Conservation (phyloP, 2,329 filamentous ascomycete species). For the Massarina eburnea region DNA sequence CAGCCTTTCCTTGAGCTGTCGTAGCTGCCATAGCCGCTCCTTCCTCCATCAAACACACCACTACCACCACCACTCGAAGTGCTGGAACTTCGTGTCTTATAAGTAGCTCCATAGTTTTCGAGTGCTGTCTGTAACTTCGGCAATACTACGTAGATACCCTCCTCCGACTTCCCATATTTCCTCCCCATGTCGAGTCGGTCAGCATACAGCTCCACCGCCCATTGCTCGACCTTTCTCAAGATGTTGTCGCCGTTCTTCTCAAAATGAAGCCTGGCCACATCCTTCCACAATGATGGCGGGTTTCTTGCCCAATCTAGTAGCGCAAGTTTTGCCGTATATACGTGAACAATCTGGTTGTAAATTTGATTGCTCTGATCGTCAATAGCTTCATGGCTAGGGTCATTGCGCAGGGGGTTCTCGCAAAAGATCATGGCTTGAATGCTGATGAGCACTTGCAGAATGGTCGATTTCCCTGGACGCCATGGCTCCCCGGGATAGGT, state of each 20-base stretch:
- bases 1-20: not conserved
- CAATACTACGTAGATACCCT: not conserved
- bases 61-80: not conserved
- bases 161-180: too few species aligned
- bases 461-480: conserved; percentile 49
- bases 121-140: conserved; percentile 1
- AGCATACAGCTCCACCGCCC: not conserved
- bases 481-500: conserved; percentile 52
- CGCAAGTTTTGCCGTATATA: conserved; percentile 16
- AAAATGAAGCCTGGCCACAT: conserved; percentile 16
- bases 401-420: conserved; percentile 55
- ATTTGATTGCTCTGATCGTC: not conserved
- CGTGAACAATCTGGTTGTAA: not conserved
- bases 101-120: conserved; percentile 4
- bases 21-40: not conserved
- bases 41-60: not conserved
- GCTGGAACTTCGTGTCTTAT: not conserved
- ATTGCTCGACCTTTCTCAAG: conserved; percentile 8
- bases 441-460: conserved; percentile 54
- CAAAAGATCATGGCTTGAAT: conserved; percentile 60
- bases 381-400: conserved; percentile 42
- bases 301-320: conserved; percentile 33
- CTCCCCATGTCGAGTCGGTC: not conserved
- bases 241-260: conserved; percentile 10
- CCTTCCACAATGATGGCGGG: conserved; percentile 15